Percentiles rank a stretch among this genome's conserved stretches.
Conservation (phyloP, 768 basidiomycete species). For the Pulveroboletus sp. region DNA sequence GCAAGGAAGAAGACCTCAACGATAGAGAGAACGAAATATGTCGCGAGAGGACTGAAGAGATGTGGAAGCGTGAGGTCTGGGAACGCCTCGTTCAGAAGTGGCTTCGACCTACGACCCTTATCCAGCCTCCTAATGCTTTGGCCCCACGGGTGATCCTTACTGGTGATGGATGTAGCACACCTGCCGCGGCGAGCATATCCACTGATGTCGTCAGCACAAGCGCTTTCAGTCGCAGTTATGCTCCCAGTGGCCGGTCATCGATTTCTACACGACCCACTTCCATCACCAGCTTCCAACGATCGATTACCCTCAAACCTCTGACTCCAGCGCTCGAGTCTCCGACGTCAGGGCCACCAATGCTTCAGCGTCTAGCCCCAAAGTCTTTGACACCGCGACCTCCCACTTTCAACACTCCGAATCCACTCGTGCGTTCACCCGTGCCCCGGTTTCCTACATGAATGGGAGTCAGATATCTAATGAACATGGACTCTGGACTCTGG, state of each 20-base stretch:
- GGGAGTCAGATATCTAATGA: conserved; percentile 13
- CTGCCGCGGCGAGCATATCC: conserved; percentile 30
- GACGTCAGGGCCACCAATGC: background rate
- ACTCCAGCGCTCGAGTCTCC: conserved; percentile 19
- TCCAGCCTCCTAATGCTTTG: conserved; percentile 26
- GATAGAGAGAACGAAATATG: conserved; percentile 30
- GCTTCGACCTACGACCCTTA: conserved; percentile 19
- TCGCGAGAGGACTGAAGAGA: conserved; percentile 30
- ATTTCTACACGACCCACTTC: conserved; percentile 29
- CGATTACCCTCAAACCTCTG: conserved; percentile 26
- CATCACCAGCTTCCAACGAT: conserved; percentile 20
- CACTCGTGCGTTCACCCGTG: conserved; percentile 45
- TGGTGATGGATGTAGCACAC: conserved; percentile 29
- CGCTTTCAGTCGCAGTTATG: conserved; percentile 20
- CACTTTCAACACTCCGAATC: conserved; percentile 10
- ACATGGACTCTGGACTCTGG: no score
- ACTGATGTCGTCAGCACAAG: conserved; percentile 29
- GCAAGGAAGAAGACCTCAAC: conserved; percentile 30
- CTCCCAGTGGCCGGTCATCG: conserved; percentile 26
- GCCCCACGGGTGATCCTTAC: conserved; percentile 29
- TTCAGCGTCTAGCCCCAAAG: no score
- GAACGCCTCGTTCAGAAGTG: conserved; percentile 25
- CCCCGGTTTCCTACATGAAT: conserved; percentile 31
- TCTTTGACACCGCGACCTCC: no score
- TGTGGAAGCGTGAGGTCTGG: conserved; percentile 26